Percentiles rank a stretch among this genome's conserved stretches.
phyloP scores from a whole-genome alignment of 83 land plant genomes.

The Isoetes engelmannii region DNA sequence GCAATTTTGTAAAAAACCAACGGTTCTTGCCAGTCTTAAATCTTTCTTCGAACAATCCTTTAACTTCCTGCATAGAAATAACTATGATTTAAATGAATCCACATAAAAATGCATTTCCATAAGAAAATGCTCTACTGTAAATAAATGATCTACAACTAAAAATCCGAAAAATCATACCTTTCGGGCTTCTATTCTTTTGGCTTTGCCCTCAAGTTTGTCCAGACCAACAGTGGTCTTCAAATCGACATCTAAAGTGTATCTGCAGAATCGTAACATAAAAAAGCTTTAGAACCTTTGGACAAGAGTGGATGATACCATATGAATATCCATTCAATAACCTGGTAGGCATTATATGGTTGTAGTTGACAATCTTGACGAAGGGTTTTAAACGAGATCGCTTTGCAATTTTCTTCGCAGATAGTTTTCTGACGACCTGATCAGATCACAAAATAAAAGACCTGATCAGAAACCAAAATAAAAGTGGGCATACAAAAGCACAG shows the following conservation, averaged over 20 bases:
- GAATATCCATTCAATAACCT: slow-evolving; percentile 23
- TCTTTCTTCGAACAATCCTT: slow-evolving; percentile 50
- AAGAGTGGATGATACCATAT: no score
- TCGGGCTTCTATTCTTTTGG: slow-evolving; percentile 51
- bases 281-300: no score
- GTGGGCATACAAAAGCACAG: not conserved
- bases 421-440: slow-evolving; percentile 50
- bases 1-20: slow-evolving; percentile 56
- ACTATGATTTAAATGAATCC: not conserved
- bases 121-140: not conserved
- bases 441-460: no score
- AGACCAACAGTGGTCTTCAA: slow-evolving; percentile 42
- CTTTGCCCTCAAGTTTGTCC: slow-evolving; percentile 42
- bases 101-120: not conserved
- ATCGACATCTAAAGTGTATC: slow-evolving; percentile 66
- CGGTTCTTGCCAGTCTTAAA: slow-evolving; percentile 60
- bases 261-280: not conserved
- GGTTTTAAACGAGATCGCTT: slow-evolving; percentile 51
- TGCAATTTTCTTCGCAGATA: slow-evolving; percentile 53
- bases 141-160: not conserved
- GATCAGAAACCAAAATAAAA: not conserved
- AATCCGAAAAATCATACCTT: slow-evolving; percentile 14
- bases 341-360: slow-evolving; percentile 72
- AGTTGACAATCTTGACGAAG: slow-evolving; percentile 56
- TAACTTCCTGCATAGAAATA: slow-evolving; percentile 37